Percentiles rank a stretch among this genome's conserved stretches.
phyloP scores from a whole-genome alignment of 495 filamentous ascomycete species.

The Extremus antarcticus region DNA sequence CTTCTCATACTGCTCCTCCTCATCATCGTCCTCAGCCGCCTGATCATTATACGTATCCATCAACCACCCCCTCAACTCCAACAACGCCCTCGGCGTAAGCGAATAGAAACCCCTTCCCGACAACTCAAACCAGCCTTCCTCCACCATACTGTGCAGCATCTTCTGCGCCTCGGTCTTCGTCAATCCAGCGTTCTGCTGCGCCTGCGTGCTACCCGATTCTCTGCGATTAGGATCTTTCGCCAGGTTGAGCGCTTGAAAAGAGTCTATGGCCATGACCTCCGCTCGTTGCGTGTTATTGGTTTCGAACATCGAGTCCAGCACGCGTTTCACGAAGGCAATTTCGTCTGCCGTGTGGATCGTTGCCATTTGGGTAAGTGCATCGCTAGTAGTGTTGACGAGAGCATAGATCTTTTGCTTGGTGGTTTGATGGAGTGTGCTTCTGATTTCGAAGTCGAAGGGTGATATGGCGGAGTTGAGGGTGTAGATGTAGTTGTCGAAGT shows the following conservation, averaged over 20 bases:
- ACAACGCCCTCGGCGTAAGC: conserved; percentile 62
- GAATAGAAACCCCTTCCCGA: conserved; percentile 60
- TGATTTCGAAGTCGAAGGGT: conserved; percentile 77
- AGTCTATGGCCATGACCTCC: conserved; percentile 70
- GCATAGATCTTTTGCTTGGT: conserved; percentile 44
- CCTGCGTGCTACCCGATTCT: conserved; percentile 27
- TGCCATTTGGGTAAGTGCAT: conserved; percentile 75
- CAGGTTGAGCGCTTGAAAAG: conserved; percentile 63
- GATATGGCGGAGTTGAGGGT: conserved; percentile 61
- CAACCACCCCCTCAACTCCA: conserved; percentile 78
- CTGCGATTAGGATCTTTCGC: conserved; percentile 33
- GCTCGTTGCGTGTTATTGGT: conserved; percentile 61
- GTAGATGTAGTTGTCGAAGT: conserved; percentile 57
- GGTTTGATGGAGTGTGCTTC: conserved; percentile 55
- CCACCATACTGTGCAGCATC: conserved; percentile 55
- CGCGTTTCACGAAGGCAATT: conserved; percentile 74
- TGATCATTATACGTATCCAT: conserved; percentile 71
- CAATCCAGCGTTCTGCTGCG: conserved; percentile 40
- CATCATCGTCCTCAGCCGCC: conserved; percentile 42
- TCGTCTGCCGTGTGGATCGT: conserved; percentile 73
- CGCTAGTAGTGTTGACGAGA: conserved; percentile 80
- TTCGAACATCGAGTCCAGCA: conserved; percentile 90
- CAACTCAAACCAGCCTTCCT: conserved; percentile 76
- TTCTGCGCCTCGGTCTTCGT: conserved; percentile 67
- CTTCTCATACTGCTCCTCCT: conserved; percentile 35